phyloP scores from a whole-genome alignment of 805 yeast genomes.

The Grigorovia jiainica region DNA sequence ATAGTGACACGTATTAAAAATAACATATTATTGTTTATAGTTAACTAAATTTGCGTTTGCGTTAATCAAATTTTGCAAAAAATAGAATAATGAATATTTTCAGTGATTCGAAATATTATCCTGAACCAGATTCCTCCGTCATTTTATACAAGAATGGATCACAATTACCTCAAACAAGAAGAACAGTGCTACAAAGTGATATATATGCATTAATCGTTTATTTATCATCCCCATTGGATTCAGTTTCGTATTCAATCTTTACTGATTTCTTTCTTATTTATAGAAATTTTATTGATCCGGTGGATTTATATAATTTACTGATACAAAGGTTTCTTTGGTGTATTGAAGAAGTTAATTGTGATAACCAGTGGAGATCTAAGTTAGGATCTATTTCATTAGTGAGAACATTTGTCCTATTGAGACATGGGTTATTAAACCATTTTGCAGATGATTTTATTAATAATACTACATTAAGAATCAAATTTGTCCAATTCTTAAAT shows the following conservation, averaged over 20 bases:
- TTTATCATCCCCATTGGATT: constrained; percentile 56
- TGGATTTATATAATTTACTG: constrained; percentile 50
- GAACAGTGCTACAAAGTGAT: constrained; percentile 19
- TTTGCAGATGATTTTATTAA: constrained; percentile 75
- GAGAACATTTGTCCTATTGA: constrained; percentile 74
- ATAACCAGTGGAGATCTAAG: constrained; percentile 7
- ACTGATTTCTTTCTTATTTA: constrained; percentile 83
- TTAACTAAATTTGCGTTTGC: too few species aligned
- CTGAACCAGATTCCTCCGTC: constrained; percentile 21
- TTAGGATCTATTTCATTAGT: constrained; percentile 60
- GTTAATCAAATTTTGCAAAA: too few species aligned
- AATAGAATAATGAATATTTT: too few species aligned
- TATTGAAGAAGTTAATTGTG: constrained; percentile 29
- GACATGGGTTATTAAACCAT: constrained; percentile 87
- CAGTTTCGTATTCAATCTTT: constrained; percentile 66
- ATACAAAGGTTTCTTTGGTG: constrained; percentile 68
- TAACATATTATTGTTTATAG: too few species aligned
- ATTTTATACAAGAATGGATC: constrained; percentile 11
- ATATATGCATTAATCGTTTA: constrained; percentile 39
- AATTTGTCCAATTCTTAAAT: constrained; percentile 36
- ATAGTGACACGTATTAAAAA: too few species aligned
- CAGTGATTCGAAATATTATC: constrained; percentile 22
- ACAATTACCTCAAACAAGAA: constrained; percentile 6
- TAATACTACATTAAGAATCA: constrained; percentile 37
- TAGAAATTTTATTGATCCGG: constrained; percentile 56